Percentiles rank a stretch among this genome's conserved stretches.
Conservation (phyloP, 345 rosid genomes). For the Sisymbrium irio region DNA sequence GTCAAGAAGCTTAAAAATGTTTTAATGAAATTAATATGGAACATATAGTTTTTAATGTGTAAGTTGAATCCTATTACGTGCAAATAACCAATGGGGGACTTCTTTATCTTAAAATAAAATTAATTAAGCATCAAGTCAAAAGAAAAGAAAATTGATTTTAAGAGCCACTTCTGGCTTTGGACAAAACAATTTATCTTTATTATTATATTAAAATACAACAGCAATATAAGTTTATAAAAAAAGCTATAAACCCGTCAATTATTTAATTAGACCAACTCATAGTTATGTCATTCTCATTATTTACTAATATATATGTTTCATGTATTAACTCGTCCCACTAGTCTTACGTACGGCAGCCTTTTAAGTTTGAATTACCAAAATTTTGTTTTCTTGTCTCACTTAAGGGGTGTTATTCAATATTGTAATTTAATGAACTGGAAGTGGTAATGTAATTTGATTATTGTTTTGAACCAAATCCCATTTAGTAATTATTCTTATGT, state of each 20-base stretch:
- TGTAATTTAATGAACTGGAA: too few species aligned
- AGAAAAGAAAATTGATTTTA: background rate
- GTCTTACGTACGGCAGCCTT: constrained; percentile 9
- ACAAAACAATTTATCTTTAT: background rate
- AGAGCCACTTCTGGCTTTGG: constrained; percentile 10
- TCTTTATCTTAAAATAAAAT: background rate
- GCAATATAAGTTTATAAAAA: background rate
- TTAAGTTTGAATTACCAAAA: background rate
- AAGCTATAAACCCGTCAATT: constrained; percentile 6
- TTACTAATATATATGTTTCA: background rate
- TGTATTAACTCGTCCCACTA: constrained; percentile 19
- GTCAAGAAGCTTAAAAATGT: constrained; percentile 8
- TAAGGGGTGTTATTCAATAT: too few species aligned
- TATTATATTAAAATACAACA: background rate
- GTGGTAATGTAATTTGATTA: too few species aligned
- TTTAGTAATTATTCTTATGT: background rate
- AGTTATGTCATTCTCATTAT: constrained; percentile 1
- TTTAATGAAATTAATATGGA: background rate
- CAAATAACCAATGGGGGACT: constrained; percentile 5
- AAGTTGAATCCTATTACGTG: constrained; percentile 25
- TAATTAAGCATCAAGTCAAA: background rate
- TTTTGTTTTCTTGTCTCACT: too few species aligned
- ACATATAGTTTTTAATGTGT: constrained; percentile 2
- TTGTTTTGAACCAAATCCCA: constrained; percentile 3
- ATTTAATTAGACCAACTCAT: constrained; percentile 27